A percentile compares a stretch with the other conserved stretches of the same genome.
These are phyloP conservation scores for Camellia lanceoleosa DNA, from an alignment of 148 eudicot species.

Conservation along the genomic window DNA sequence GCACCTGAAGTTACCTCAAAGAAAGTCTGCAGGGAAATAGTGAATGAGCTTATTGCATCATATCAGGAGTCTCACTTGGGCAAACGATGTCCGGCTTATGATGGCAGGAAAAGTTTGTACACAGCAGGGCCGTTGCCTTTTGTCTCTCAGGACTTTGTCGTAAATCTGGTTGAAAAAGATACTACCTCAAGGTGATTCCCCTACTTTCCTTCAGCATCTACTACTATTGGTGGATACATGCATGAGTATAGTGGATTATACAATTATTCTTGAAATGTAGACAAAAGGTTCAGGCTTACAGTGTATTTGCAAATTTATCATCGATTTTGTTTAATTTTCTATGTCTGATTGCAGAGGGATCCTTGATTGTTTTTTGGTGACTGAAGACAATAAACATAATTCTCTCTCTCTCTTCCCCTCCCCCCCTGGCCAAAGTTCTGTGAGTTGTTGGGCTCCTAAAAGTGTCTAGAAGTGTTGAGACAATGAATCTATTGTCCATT, in stretches of 20 bases:
- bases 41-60: constrained; percentile 28
- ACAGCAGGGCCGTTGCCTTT: constrained; percentile 71
- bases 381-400: too few species aligned
- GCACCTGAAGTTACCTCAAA: constrained; percentile 56
- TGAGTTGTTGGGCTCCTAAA: too few species aligned
- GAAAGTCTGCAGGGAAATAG: constrained; percentile 45
- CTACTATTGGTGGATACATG: not conserved
- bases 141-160: constrained; percentile 50
- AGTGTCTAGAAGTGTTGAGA: too few species aligned
- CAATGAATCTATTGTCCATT: too few species aligned
- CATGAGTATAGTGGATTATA: too few species aligned
- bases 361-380: too few species aligned
- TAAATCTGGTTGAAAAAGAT: constrained; percentile 36
- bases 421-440: too few species aligned
- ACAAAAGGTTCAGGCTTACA: not conserved
- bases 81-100: constrained; percentile 45
- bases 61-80: constrained; percentile 35
- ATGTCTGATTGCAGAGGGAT: too few species aligned
- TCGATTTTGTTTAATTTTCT: too few species aligned
- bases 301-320: not conserved
- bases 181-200: constrained; percentile 20
- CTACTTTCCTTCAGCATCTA: not conserved
- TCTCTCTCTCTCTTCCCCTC: too few species aligned
- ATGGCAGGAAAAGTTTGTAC: constrained; percentile 63
- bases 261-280: not conserved